Conservation (phyloP, 768 basidiomycete genomes). For the Amanita inopinata region DNA sequence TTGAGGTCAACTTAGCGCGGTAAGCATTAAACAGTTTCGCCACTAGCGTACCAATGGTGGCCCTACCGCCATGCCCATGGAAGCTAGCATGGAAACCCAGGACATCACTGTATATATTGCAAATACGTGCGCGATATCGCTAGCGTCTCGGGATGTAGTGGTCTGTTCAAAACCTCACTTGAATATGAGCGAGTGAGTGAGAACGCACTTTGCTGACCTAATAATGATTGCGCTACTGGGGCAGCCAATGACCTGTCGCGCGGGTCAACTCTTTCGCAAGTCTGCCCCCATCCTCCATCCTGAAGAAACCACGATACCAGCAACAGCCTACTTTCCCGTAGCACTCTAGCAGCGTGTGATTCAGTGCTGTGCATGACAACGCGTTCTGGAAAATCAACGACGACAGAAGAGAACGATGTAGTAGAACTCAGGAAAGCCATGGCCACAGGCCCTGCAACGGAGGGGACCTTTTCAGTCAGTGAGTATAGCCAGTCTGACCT, state of each 20-base stretch:
- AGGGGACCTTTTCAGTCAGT: slow-evolving; percentile 18
- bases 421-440: slow-evolving; percentile 26
- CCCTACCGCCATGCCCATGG: slow-evolving; percentile 76
- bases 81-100: slow-evolving; percentile 64
- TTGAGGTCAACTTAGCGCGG: slow-evolving; percentile 14
- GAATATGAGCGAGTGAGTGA: no score
- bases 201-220: no score
- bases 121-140: no score
- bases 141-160: no score
- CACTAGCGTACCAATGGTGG: slow-evolving; percentile 48
- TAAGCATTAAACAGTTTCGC: not conserved
- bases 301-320: no score
- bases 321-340: no score
- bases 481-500: slow-evolving; percentile 9
- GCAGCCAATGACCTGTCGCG: no score
- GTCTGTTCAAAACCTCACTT: no score
- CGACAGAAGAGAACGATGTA: slow-evolving; percentile 17
- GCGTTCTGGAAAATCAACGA: slow-evolving; percentile 13
- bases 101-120: not conserved
- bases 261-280: no score
- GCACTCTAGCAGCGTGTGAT: no score
- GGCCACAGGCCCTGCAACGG: slow-evolving; percentile 24
- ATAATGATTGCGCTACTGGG: no score
- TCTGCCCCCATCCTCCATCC: no score
- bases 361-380: slow-evolving; percentile 9